These are phyloP conservation scores for Anisodus acutangulus DNA, from an alignment of 257 asterid species.

Conservation along the genomic window DNA sequence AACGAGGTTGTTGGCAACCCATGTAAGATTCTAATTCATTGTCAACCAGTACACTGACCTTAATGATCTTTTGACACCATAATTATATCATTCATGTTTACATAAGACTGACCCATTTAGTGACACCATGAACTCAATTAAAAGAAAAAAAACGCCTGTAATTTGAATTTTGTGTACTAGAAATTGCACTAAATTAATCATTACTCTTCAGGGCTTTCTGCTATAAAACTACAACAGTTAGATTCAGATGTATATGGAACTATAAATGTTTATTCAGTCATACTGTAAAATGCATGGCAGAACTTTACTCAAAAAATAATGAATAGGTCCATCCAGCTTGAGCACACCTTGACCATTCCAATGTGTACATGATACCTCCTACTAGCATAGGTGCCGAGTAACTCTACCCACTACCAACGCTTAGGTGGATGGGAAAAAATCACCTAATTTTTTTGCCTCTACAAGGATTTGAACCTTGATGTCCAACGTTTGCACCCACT, in stretches of 20 bases:
- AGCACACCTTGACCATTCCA: background rate
- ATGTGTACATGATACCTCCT: background rate
- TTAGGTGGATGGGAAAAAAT: background rate
- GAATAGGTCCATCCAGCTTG: background rate
- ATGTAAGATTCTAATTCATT: background rate
- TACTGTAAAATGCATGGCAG: constrained; percentile 6
- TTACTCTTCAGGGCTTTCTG: constrained; percentile 22
- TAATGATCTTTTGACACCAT: background rate
- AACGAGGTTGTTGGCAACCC: constrained; percentile 4
- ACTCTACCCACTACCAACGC: background rate
- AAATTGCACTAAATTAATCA: constrained; percentile 14
- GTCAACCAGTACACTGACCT: background rate
- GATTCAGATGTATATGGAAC: constrained; percentile 15
- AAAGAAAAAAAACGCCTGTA: background rate
- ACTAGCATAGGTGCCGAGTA: background rate
- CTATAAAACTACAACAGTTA: constrained; percentile 16
- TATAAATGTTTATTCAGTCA: background rate
- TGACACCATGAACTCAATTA: constrained; percentile 16
- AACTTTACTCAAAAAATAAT: background rate
- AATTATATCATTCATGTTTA: constrained; percentile 19
- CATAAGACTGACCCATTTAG: background rate
- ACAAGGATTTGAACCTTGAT: background rate
- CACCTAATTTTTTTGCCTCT: background rate
- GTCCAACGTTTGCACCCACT: background rate
- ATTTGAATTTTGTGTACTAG: constrained; percentile 11